Conservation (phyloP, 495 filamentous ascomycete genomes). For the Daldinia decipiens region DNA sequence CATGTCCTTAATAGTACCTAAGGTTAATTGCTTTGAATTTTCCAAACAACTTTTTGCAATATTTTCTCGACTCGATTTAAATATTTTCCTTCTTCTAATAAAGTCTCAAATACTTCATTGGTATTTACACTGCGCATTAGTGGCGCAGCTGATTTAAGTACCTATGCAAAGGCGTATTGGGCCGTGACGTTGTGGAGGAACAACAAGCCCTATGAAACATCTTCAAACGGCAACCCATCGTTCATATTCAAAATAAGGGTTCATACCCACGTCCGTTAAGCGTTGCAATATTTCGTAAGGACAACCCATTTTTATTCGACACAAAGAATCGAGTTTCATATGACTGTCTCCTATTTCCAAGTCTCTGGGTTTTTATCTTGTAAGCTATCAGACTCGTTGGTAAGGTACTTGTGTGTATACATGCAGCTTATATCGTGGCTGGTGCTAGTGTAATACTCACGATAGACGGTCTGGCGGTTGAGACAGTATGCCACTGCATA, state of each 20-base stretch:
- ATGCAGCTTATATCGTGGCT: background rate
- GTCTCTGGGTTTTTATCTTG: background rate
- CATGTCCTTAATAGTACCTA: no score
- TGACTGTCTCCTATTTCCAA: background rate
- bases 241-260: slow-evolving; percentile 10
- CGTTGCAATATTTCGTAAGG: background rate
- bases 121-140: background rate
- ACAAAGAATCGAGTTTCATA: background rate
- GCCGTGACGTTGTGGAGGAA: slow-evolving; percentile 22
- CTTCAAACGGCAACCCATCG: slow-evolving; percentile 19
- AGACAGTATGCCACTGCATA: background rate
- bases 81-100: background rate
- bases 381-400: background rate
- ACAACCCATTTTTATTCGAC: background rate
- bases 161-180: background rate
- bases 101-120: background rate
- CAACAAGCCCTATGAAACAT: slow-evolving; percentile 21
- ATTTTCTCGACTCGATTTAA: background rate
- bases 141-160: slow-evolving; percentile 9
- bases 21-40: background rate
- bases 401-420: background rate
- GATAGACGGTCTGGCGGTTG: background rate
- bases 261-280: slow-evolving; percentile 7
- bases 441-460: background rate
- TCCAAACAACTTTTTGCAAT: background rate